Conservation (phyloP, 2,329 filamentous ascomycete genomes). For the Colletotrichum sp. region DNA sequence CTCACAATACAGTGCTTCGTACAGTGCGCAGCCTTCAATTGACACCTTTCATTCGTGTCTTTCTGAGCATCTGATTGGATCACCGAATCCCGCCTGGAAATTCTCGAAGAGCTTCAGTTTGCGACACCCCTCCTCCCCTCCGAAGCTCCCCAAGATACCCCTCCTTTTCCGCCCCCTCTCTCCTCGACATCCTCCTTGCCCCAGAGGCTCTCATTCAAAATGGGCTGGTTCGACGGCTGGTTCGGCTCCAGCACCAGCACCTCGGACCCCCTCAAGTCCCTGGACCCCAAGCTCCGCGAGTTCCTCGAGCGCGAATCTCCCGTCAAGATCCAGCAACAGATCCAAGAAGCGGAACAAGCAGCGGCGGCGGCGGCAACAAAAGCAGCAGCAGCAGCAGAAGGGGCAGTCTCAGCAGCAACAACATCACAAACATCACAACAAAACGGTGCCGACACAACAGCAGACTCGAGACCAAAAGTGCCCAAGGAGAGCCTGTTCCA, state of each 20-base stretch:
- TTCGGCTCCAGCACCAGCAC: slow-evolving; percentile 54
- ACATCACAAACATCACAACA: not conserved
- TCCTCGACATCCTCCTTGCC: too few relatives aligned
- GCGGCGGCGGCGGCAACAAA: slow-evolving; percentile 20
- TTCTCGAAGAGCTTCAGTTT: slow-evolving; percentile 18
- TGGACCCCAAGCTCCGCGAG: slow-evolving; percentile 83
- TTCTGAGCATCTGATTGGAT: slow-evolving; percentile 17
- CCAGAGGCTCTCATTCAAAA: slow-evolving; percentile 29
- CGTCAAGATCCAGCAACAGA: slow-evolving; percentile 61
- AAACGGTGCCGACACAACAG: not conserved
- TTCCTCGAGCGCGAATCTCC: slow-evolving; percentile 86
- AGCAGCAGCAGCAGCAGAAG: slow-evolving; percentile 21
- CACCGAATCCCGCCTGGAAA: not conserved
- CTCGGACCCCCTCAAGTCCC: slow-evolving; percentile 68
- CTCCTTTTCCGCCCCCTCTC: not conserved
- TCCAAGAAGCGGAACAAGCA: slow-evolving; percentile 5
- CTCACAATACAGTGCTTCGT: not conserved
- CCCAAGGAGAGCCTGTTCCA: slow-evolving; percentile 60
- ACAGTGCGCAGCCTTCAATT: not conserved
- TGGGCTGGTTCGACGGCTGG: slow-evolving; percentile 62
- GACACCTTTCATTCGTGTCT: not conserved
- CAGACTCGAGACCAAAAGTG: slow-evolving; percentile 33
- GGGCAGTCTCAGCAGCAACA: too few relatives aligned
- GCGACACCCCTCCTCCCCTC: not conserved
- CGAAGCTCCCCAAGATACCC: not conserved